These are phyloP conservation scores for Calamus simplicifolius DNA, from an alignment of 176 grass and related monocot genomes.

Conservation along the genomic window DNA sequence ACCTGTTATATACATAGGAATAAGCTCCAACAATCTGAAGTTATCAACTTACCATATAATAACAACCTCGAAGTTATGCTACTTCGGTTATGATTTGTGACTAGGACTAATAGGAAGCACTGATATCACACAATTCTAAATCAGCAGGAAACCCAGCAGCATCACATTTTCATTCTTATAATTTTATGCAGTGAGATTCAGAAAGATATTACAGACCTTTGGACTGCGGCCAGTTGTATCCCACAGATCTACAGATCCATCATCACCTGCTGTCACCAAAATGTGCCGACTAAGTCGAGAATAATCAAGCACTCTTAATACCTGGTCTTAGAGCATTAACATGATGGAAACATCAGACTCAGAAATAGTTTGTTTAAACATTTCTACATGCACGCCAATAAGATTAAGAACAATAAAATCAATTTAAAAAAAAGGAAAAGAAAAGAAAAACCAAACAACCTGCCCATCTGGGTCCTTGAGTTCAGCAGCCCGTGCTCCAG, in stretches of 20 bases:
- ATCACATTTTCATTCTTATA: background rate
- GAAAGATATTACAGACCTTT: slow-evolving; percentile 45
- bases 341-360: slow-evolving; percentile 18
- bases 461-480: slow-evolving; percentile 97
- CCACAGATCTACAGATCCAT: slow-evolving; percentile 97
- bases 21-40: too few species aligned
- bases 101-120: too few species aligned
- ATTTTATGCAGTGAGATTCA: slow-evolving; percentile 6
- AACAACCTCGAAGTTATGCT: too few species aligned
- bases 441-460: slow-evolving; percentile 35
- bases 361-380: background rate
- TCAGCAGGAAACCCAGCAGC: slow-evolving; percentile 3
- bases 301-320: slow-evolving; percentile 95
- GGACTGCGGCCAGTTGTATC: slow-evolving; percentile 84
- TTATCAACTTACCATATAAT: too few species aligned
- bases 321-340: slow-evolving; percentile 51
- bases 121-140: too few species aligned
- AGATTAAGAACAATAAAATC: background rate
- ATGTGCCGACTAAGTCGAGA: slow-evolving; percentile 80
- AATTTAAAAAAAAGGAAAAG: slow-evolving; percentile 7
- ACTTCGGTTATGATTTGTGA: too few species aligned
- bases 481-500: slow-evolving; percentile 84
- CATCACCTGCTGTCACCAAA: slow-evolving; percentile 86
- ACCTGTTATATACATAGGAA: too few species aligned
- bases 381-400: too few species aligned